Percentiles rank a stretch among this genome's conserved stretches.
phyloP scores from a whole-genome alignment of 768 basidiomycete species.

The Tricholoma hemisulphureum region DNA sequence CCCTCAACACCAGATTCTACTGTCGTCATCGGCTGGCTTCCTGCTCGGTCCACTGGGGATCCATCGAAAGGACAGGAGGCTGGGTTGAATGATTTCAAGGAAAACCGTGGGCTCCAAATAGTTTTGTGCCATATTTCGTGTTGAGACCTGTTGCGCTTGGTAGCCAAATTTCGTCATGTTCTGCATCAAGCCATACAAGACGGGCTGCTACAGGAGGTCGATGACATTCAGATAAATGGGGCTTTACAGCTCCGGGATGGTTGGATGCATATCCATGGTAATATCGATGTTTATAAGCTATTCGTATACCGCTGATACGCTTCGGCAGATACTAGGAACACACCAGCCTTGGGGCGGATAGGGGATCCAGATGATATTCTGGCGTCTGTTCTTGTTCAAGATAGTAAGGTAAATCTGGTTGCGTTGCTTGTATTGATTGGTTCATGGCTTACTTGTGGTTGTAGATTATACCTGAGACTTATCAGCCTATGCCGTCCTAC shows the following conservation, averaged over 20 bases:
- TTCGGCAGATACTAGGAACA: slow-evolving; percentile 62
- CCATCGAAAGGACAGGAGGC: slow-evolving; percentile 32
- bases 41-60: slow-evolving; percentile 38
- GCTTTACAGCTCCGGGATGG: slow-evolving; percentile 67
- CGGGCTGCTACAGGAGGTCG: slow-evolving; percentile 54
- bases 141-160: background rate
- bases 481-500: slow-evolving; percentile 83
- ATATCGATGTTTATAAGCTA: slow-evolving; percentile 1
- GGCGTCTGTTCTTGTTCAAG: slow-evolving; percentile 68
- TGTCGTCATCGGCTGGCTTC: slow-evolving; percentile 69
- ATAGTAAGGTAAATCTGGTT: slow-evolving; percentile 52
- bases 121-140: background rate
- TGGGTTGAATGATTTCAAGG: slow-evolving; percentile 67
- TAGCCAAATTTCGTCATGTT: slow-evolving; percentile 59
- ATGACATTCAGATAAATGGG: slow-evolving; percentile 63
- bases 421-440: slow-evolving; percentile 12
- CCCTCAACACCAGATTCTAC: slow-evolving; percentile 46
- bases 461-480: slow-evolving; percentile 69
- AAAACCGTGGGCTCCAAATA: slow-evolving; percentile 60
- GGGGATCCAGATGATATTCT: slow-evolving; percentile 86
- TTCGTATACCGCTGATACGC: slow-evolving; percentile 1
- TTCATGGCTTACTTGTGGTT: background rate
- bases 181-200: slow-evolving; percentile 59
- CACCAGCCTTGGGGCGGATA: slow-evolving; percentile 72
- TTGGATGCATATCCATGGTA: slow-evolving; percentile 86